Conservation (phyloP, 352 stramenopile genomes). For the Hyaloperonospora arabidopsidis region DNA sequence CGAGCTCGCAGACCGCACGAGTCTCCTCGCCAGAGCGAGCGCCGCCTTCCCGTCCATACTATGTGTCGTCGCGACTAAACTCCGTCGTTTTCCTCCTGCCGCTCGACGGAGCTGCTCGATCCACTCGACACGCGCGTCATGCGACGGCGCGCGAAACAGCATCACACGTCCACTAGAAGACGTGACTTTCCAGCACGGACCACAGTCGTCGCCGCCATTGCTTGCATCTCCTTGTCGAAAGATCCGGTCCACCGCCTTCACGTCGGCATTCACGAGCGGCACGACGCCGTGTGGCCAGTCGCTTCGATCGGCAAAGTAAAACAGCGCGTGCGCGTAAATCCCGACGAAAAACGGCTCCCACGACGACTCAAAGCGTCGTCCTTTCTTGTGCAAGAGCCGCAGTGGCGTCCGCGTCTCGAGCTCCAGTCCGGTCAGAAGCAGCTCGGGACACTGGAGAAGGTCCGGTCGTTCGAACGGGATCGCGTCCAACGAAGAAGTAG, state of each 20-base stretch:
- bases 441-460: slow-evolving; percentile 37
- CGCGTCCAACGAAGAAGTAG: no score
- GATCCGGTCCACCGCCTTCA: slow-evolving; percentile 55
- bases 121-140: slow-evolving; percentile 43
- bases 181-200: slow-evolving; percentile 68
- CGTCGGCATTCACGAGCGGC: slow-evolving; percentile 37
- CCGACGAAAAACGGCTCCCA: slow-evolving; percentile 55
- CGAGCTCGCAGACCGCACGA: slow-evolving; percentile 29
- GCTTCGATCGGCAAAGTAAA: slow-evolving; percentile 54
- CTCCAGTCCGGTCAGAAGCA: slow-evolving; percentile 37
- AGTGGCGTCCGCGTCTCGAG: slow-evolving; percentile 39
- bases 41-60: slow-evolving; percentile 29
- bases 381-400: slow-evolving; percentile 52
- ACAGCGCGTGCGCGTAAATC: slow-evolving; percentile 53
- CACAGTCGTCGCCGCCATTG: slow-evolving; percentile 39
- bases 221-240: slow-evolving; percentile 26
- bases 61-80: slow-evolving; percentile 4
- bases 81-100: slow-evolving; percentile 1
- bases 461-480: slow-evolving; percentile 5
- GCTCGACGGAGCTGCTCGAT: slow-evolving; percentile 41
- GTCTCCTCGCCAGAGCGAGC: slow-evolving; percentile 20
- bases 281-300: slow-evolving; percentile 46
- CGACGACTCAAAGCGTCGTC: slow-evolving; percentile 54
- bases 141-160: slow-evolving; percentile 52
- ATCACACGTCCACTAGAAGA: slow-evolving; percentile 44